Conservation (phyloP, 768 basidiomycete species). For the Macrolepiota dolichaula region DNA sequence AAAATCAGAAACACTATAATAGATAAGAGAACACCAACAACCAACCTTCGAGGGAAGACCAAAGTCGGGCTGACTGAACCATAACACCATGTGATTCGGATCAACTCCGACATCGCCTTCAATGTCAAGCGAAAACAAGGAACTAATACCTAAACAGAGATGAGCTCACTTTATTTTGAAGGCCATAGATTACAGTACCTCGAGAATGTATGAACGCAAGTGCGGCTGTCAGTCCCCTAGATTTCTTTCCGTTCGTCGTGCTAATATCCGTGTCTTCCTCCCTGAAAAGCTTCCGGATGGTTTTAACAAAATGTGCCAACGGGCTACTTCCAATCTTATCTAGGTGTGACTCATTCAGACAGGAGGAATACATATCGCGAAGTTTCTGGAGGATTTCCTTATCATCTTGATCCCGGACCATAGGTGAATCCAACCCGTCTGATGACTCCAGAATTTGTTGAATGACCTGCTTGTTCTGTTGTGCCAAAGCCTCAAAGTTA, state of each 20-base stretch:
- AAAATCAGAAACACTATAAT: not conserved
- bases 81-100: slow-evolving; percentile 81
- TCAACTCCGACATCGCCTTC: slow-evolving; percentile 88
- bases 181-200: slow-evolving; percentile 43
- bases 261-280: slow-evolving; percentile 43
- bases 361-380: slow-evolving; percentile 73
- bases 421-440: slow-evolving; percentile 33
- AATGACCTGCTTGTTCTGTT: slow-evolving; percentile 77
- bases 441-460: slow-evolving; percentile 58
- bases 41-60: slow-evolving; percentile 85
- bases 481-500: slow-evolving; percentile 66
- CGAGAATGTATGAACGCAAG: slow-evolving; percentile 84
- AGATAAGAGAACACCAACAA: slow-evolving; percentile 7
- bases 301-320: slow-evolving; percentile 61
- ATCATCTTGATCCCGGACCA: slow-evolving; percentile 38
- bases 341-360: slow-evolving; percentile 74
- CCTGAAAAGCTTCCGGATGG: slow-evolving; percentile 56
- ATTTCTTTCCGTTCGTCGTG: slow-evolving; percentile 22
- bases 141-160: slow-evolving; percentile 57
- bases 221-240: slow-evolving; percentile 72
- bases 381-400: slow-evolving; percentile 59
- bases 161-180: not conserved
- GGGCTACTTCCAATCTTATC: slow-evolving; percentile 73
- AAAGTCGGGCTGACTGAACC: slow-evolving; percentile 78
- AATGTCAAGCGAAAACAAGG: slow-evolving; percentile 76